Base-by-base conservation (phyloP, 2,329 filamentous ascomycete genomes). In the Lachnellula subtilissima region DNA sequence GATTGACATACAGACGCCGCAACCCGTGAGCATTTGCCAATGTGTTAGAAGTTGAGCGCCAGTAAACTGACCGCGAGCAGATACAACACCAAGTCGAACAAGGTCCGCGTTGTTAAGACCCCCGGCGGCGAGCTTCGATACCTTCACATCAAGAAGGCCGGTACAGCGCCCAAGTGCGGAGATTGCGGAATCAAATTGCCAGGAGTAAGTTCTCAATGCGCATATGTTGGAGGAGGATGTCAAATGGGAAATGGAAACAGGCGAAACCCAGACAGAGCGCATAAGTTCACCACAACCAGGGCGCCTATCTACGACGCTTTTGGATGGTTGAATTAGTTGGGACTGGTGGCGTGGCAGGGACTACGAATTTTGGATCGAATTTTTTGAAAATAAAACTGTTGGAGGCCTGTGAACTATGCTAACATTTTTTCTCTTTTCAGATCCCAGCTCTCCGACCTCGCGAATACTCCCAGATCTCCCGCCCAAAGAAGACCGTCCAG, bases 141-240 rank as follows among this genome's bases (percentile, higher is more conserved):
- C 75, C 89, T 97, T 71, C 93, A 99, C 88, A 92, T 97, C 84
- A 97, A 97, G 89, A 99, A 99, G 91, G 89, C 87, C 77, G 94
- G 92, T 71, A 96, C 91, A 76, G 89, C 92, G 66, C 94, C 94
- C 75, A 99, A 99, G 85, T 99, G 94, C 77, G 90, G 95, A 85
- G 94, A 99, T 85, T 99, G 95, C 75, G 94, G 94, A 74, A 86
- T 85, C 82, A 97, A 97, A 84, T 88, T 99, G 73, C 86, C 91
- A 75, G 94, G 94, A 78, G 92, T 99, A 90, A 88, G 91, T 95
- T 23, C 57, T 55, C 50, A 51, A 40, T 50, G 19, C 28, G 14
- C 43, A 23, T n/a, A 6, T 17, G 19, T 14, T 12, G 19, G n/a
- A 14, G 42, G 4, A 19, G n/a, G 37, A 36, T 28, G 37, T 32